Evolutionary conservation across 257 asterid genomes (phyloP).

Genomic region (Henckelia pumila): DNA sequence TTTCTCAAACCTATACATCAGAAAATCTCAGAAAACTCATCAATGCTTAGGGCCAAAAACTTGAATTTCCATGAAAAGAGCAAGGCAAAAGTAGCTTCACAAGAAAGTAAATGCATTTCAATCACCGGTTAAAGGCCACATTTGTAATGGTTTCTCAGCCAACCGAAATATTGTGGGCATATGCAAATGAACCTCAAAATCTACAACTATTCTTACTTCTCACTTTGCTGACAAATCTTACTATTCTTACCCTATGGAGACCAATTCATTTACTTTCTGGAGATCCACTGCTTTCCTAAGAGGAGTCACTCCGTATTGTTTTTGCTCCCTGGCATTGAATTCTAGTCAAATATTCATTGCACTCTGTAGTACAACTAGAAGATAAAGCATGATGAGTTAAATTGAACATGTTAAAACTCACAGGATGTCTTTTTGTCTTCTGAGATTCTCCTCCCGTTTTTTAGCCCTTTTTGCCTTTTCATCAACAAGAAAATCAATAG

Average conservation of each 20-base stretch:
- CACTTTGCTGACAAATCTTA: not conserved
- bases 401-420: slow-evolving; percentile 28
- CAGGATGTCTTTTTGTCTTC: slow-evolving; percentile 59
- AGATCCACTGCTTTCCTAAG: slow-evolving; percentile 81
- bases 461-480: slow-evolving; percentile 53
- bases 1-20: slow-evolving; percentile 61
- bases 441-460: slow-evolving; percentile 57
- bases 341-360: slow-evolving; percentile 19
- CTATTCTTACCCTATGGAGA: slow-evolving; percentile 74
- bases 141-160: not conserved
- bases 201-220: not conserved
- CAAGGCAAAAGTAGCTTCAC: not conserved
- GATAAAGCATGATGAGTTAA: not conserved
- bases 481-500: slow-evolving; percentile 80
- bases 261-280: slow-evolving; percentile 60
- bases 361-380: slow-evolving; percentile 11
- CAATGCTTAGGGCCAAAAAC: not conserved
- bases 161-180: not conserved
- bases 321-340: slow-evolving; percentile 68
- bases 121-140: not conserved
- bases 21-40: slow-evolving; percentile 18
- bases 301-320: slow-evolving; percentile 73
- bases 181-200: not conserved
- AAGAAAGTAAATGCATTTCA: not conserved
- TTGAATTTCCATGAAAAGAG: not conserved